Evolutionary conservation across 495 filamentous ascomycete genomes (phyloP).

Genomic region (Chaetomidium leptoderma): DNA sequence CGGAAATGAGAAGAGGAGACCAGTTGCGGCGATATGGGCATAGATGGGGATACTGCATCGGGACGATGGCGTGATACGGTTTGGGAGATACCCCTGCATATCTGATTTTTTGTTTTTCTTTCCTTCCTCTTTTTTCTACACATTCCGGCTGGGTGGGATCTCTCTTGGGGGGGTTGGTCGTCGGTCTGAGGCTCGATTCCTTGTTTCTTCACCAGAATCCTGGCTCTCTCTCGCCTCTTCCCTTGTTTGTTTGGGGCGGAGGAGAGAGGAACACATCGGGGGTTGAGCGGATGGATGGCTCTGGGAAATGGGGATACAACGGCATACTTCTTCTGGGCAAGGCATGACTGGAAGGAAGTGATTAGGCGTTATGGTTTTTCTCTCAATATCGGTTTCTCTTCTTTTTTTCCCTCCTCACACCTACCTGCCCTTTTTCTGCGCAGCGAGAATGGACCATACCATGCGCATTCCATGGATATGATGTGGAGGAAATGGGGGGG

Average conservation of each 20-base stretch:
- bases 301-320: not conserved
- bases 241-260: not conserved
- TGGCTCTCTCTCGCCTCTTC: not conserved
- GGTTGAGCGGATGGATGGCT: not conserved
- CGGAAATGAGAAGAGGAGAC: not conserved
- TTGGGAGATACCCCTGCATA: slow-evolving; percentile 18
- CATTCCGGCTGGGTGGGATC: not conserved
- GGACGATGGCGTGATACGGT: not conserved
- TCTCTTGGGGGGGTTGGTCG: not conserved
- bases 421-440: not conserved
- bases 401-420: not conserved
- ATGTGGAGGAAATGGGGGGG: not conserved
- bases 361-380: slow-evolving; percentile 4
- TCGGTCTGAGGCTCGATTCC: not conserved
- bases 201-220: not conserved
- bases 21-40: not conserved
- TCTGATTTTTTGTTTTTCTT: slow-evolving; percentile 5
- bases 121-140: not conserved
- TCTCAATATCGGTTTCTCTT: not conserved
- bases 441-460: not conserved
- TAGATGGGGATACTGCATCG: not conserved
- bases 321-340: not conserved
- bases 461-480: slow-evolving; percentile 3
- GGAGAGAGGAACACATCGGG: not conserved
- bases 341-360: not conserved